Evolutionary conservation across 306 rosid species (phyloP), one percentile per base, ranked within the genome.

Genomic region (Bauhinia variegata): DNA sequence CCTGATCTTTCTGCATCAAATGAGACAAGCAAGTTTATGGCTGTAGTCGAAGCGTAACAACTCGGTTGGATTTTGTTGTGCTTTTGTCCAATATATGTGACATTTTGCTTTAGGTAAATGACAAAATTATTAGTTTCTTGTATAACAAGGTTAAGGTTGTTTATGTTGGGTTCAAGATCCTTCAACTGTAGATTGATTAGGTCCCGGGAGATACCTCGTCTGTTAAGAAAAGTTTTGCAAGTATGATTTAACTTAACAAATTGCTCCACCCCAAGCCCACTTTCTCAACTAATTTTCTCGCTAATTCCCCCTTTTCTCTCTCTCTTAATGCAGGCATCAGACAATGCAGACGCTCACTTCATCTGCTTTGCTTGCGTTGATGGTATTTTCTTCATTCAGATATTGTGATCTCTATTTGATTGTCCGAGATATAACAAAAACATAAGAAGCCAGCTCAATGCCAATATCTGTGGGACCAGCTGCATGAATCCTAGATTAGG

Each of bases 301-400:
- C 49, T 68, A 30, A 30, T 42, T 3, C 50, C 31, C 38, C 19
- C 54, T 42, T 68, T 56, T 34, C 43, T 51, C 34, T 31, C 68
- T n/a, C 6, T 49, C 60, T 65, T 43, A 34, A 39, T 55, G 70
- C 88, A 91, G 97, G 92, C 95, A 70, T 64, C 88, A 2, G 91
- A 85, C 33, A 70, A 83, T 1, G 95, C 72, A 51, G 77, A 83
- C 60, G 73, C 95, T 67, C 97, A 91, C 80, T 91, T 91, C 77
- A 91, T 91, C 82, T 87, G 92, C 86, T 91, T 87, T 67, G 32
- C 89, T 16, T 88, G 95, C 46, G 87, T 83, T 49, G 88, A 87
- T 54, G 96, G 97, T 88, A 85, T 33, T 46, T 66, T 12, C 65
- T 65, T 47, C 5, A 19, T 57, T 11, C 7, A 13, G n/a, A 34